Evolutionary conservation across 108 stramenopile genomes (phyloP).

Genomic region (Chaetoceros tenuissimus): DNA sequence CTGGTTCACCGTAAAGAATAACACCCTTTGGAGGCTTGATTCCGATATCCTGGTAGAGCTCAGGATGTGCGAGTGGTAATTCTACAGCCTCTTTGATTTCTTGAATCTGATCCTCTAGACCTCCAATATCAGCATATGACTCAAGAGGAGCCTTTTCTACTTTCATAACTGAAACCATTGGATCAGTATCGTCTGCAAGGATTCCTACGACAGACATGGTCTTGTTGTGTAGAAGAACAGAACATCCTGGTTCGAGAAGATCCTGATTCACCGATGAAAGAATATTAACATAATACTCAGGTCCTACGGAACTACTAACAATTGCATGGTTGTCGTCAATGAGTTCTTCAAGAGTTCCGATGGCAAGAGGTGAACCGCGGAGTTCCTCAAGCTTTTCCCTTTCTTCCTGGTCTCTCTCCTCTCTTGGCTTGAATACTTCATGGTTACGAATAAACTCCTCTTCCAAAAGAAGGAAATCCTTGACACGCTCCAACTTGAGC

Average conservation of each 20-base stretch:
- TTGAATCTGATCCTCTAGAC: constrained; percentile 97
- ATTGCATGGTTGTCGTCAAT: constrained; percentile 99
- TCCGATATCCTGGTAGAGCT: constrained; percentile 98
- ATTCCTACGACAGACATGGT: constrained; percentile 97
- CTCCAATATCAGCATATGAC: constrained; percentile 98
- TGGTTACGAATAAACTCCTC: constrained; percentile 99
- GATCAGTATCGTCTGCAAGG: constrained; percentile 95
- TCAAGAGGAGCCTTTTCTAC: constrained; percentile 99
- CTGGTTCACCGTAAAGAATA: constrained; percentile 96
- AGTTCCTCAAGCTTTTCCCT: constrained; percentile 97
- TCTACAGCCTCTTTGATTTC: constrained; percentile 99
- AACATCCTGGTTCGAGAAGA: constrained; percentile 95
- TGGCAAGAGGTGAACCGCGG: constrained; percentile 91
- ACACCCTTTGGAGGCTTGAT: constrained; percentile 98
- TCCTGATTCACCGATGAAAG: constrained; percentile 97
- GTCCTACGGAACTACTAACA: constrained; percentile 89
- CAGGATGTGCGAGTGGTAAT: constrained; percentile 96
- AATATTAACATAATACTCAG: constrained; percentile 99
- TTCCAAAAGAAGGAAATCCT: constrained; percentile 98
- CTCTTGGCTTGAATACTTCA: constrained; percentile 96
- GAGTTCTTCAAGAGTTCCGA: constrained; percentile 97
- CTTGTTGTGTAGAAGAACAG: constrained; percentile 97
- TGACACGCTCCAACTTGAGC: constrained; percentile 96
- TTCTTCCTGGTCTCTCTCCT: constrained; percentile 94
- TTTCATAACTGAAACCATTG: constrained; percentile 99